Evolutionary conservation across 1,284 basidiomycete genomes (phyloP).

Genomic region (Irpex rosettiformis): DNA sequence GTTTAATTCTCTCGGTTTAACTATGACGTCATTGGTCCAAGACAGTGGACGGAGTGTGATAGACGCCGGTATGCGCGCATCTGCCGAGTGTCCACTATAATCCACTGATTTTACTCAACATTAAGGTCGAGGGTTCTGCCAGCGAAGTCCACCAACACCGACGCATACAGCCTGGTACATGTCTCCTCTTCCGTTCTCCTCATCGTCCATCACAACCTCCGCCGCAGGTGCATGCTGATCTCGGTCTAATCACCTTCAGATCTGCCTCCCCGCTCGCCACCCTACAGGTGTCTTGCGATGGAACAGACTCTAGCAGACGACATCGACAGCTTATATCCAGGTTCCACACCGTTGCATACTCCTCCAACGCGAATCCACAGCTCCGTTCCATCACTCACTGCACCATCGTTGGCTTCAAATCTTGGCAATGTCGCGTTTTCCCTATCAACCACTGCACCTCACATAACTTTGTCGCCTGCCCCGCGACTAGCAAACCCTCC

Average conservation of each 20-base stretch:
- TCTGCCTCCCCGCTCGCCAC: not conserved
- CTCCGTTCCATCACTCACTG: not conserved
- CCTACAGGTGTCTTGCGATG: not conserved
- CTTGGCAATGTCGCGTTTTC: conserved; percentile 19
- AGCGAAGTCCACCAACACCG: not conserved
- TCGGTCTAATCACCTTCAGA: not conserved
- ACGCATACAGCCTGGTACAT: not conserved
- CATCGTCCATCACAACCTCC: not conserved
- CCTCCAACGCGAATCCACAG: not conserved
- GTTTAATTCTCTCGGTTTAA: not conserved
- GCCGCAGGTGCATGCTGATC: not conserved
- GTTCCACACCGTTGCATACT: not conserved
- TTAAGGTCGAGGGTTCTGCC: not conserved
- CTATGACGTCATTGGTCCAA: not conserved
- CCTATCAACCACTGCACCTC: conserved; percentile 19
- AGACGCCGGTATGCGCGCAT: not conserved
- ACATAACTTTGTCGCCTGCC: conserved; percentile 21
- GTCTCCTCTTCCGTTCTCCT: not conserved
- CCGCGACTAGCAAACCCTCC: conserved; percentile 17
- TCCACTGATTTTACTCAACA: not conserved
- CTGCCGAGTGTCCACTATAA: not conserved
- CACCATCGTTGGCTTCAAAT: conserved; percentile 10
- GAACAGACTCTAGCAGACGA: not conserved
- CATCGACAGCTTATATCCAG: not conserved
- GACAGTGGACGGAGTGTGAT: not conserved